Conservation (phyloP, 2,329 filamentous ascomycete genomes). For the Fusarium citri region DNA sequence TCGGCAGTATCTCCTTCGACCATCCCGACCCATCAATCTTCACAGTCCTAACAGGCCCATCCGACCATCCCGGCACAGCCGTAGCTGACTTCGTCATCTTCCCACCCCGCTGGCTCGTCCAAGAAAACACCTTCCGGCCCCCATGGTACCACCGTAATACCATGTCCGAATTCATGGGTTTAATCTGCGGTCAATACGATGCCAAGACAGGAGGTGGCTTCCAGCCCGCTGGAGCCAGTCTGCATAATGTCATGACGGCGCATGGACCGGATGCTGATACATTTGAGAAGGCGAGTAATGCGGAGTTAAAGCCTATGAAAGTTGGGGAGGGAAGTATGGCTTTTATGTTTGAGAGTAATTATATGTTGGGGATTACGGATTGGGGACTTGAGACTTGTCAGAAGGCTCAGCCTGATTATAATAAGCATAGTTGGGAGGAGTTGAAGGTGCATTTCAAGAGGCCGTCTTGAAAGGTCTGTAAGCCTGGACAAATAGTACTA, state of each 20-base stretch:
- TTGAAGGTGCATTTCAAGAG: slow-evolving; percentile 38
- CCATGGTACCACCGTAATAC: slow-evolving; percentile 80
- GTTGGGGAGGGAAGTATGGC: slow-evolving; percentile 72
- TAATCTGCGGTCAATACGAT: slow-evolving; percentile 69
- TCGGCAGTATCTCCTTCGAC: slow-evolving; percentile 73
- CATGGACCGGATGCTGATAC: slow-evolving; percentile 71
- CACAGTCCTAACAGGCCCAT: slow-evolving; percentile 75
- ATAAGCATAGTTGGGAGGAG: slow-evolving; percentile 77
- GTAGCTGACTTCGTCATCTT: slow-evolving; percentile 80
- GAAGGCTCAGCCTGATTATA: slow-evolving; percentile 75
- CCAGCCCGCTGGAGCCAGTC: slow-evolving; percentile 66
- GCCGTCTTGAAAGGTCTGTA: slow-evolving; percentile 4
- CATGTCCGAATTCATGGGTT: slow-evolving; percentile 74
- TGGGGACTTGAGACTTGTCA: slow-evolving; percentile 73
- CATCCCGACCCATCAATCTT: slow-evolving; percentile 85
- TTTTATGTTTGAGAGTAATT: slow-evolving; percentile 76
- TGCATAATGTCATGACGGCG: slow-evolving; percentile 79
- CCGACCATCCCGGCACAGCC: slow-evolving; percentile 70
- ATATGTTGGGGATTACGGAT: slow-evolving; percentile 78
- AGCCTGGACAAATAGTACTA: too few species aligned
- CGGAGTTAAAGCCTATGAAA: slow-evolving; percentile 65
- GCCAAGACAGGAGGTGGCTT: slow-evolving; percentile 70
- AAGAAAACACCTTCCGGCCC: slow-evolving; percentile 76
- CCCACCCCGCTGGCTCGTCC: slow-evolving; percentile 77
- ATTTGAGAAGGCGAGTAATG: slow-evolving; percentile 66